Base-by-base conservation (phyloP, 805 yeast genomes). In the Nakazawaea ernobii region DNA sequence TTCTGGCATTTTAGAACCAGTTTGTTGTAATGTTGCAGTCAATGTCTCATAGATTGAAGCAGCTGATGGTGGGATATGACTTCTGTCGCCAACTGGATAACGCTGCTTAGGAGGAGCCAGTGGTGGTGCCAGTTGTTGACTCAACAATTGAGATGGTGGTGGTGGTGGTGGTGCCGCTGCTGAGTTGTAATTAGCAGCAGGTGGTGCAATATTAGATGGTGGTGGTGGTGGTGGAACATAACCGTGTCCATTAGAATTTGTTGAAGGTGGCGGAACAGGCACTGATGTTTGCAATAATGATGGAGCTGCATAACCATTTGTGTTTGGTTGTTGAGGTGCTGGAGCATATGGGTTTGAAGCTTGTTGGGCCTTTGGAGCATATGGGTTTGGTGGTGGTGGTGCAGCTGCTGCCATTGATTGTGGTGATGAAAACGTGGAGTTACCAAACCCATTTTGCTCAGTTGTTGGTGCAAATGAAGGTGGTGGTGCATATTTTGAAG, bases 1-100 rank as follows among this genome's bases (percentile, higher is more conserved):
- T 43, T 80, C 86, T 26, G 96, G 96, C 38, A 89, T 77, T 39
- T 73, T 70, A 14, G 95, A 92, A 55, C 82, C 77, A 14, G 88
- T 81, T 29, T 79, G 72, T 27, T 70, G 76, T 55, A 88, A 63
- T 54, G 80, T 80, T 4, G 66, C 60, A 11, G 70, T 68, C 46
- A 94, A 73, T 10, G 70, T 69, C n/a, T 75, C 71, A 56, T 69
- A 80, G 39, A 94, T 79, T 14, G 83, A 82, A 55, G 66, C 58
- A 8, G 82, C 74, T 8, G 69, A 73, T 11, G 70, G 76, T 2
- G 90, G 79, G 51, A 86, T 81, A 54, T 81, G 90, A 2, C 75
- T 62, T 55, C 89, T 75, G 61, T 84, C 91, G 26, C 90, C 90
- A 3, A 74, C 56, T 38, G 91, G 86, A 56, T 69, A 63, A 42